Evolutionary conservation across 495 filamentous ascomycete species (phyloP), one percentile per base, ranked within the genome.

Genomic region (Filosporella fistucella): DNA sequence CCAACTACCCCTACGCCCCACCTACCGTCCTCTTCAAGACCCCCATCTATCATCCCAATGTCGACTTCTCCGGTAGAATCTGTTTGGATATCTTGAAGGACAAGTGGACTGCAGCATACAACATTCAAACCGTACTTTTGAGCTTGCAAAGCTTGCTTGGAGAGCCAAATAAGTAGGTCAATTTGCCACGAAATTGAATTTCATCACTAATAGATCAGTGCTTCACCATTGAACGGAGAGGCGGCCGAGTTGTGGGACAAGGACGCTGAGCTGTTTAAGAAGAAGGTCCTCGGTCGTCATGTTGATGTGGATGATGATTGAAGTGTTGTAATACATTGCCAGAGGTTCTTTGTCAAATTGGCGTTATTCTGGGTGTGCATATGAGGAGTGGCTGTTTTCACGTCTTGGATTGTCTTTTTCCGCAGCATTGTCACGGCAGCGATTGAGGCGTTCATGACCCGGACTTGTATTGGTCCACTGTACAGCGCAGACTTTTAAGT

Each of bases 21-120:
- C 93, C 93, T 1, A 88, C 85, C 17, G 91, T 99, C 13, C 75
- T 96, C 30, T 96, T 93, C 77, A 89, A 85, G 63, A 95, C 90
- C 1, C 88, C 88, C 12, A 94, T 95, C 65, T 94, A 91, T 68
- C 90, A 95, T 57, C 90, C 90, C 20, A 95, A 96, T 55, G 85
- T 96, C 52, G 89, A 94, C 64, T 91, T 93, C 67, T 89, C 89
- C 7, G 89, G 89, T 30, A 79, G 88, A 44, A 95, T 95, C 66
- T 95, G 89, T 64, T 74, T 99, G 49, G 94, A 97, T 66, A 99
- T 99, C 57, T 72, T 99, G 42, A 96, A 95, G 74, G 93, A 96
- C 62, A 95, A 95, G 70, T 97, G 93, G 93, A 95, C 89, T 53
- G 71, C 77, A 11, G 88, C 91, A 12, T 95, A 96, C 76, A 96